Base-by-base conservation (phyloP, 2,329 filamentous ascomycete species). In the Septoria petroselini region DNA sequence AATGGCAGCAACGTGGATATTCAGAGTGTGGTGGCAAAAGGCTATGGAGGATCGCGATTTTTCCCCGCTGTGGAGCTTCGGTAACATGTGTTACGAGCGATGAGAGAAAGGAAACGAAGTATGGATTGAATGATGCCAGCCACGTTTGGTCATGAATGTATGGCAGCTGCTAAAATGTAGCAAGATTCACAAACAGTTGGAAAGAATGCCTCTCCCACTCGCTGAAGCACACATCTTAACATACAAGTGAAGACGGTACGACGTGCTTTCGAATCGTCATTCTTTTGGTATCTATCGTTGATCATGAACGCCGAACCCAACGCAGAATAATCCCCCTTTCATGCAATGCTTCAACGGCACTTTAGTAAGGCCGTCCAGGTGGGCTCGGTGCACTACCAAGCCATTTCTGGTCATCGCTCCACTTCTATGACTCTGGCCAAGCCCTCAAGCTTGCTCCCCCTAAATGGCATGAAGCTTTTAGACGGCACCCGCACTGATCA, bases 1-100 rank as follows among this genome's bases (percentile, higher is more conserved):
- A 80, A 81, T 52, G 79, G 82, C 19, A 81, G 84, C 40, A 95
- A 94, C 62, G 94, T 96, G 57, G 90, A 95, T 65, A 89, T 97
- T 31, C 86, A 95, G 68, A 88, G 85, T 38, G 84, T 96, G 18
- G 79, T 90, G 50, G 86, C 84, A 1, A 84, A 86, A 62, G 91
- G 91, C 0, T 96, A 84, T 69, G 87, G 88, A 0, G 91, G 91
- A 3, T 86, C 88, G 7, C 80, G 91, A 52, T 95, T 84, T 68
- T 93, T 94, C 63, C 62, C 62, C 3, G 60, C 63, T 4, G 37
- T 61, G 19, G 55, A 63, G 30, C 40, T 59, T 17, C 50, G 52
- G 35, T 58, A 47, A 25, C 15, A 40, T 31, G 43, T 5, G 21
- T 31, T 35, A 40, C 33, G 33, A 27, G 31, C 11, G 21, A 47